These are phyloP conservation scores for Tripterygium wilfordii DNA, from an alignment of 177 flowering plant genomes.

Conservation along the genomic window DNA sequence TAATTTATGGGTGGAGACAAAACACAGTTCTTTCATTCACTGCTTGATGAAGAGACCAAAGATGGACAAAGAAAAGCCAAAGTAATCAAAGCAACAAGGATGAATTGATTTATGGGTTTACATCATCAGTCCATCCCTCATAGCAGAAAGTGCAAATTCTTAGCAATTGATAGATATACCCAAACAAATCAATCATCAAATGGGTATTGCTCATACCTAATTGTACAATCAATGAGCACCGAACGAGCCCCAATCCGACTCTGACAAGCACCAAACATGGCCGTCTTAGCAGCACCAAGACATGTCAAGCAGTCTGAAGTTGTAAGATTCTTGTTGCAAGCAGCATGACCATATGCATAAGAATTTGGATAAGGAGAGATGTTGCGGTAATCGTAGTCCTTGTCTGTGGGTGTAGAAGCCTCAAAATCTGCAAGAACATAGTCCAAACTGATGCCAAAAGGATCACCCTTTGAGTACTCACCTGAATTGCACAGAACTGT, in stretches of 20 bases:
- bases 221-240: constrained; percentile 45
- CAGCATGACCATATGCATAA: constrained; percentile 64
- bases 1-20: too few relatives aligned
- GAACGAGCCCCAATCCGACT: constrained; percentile 44
- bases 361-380: constrained; percentile 70
- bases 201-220: constrained; percentile 75
- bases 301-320: constrained; percentile 46
- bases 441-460: constrained; percentile 44
- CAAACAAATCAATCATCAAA: too few relatives aligned
- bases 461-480: constrained; percentile 37
- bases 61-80: too few relatives aligned
- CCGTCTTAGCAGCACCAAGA: constrained; percentile 34
- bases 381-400: constrained; percentile 34
- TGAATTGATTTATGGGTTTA: too few relatives aligned
- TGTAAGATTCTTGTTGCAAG: constrained; percentile 34
- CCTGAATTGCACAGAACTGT: constrained; percentile 43
- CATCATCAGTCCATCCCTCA: too few relatives aligned
- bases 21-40: too few relatives aligned
- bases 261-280: constrained; percentile 31
- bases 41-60: too few relatives aligned
- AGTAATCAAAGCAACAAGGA: too few relatives aligned
- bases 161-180: too few relatives aligned
- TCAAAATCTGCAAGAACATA: constrained; percentile 42
- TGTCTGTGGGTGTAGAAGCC: constrained; percentile 25
- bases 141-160: too few relatives aligned